phyloP scores from a whole-genome alignment of 225 moss, liverwort and hornwort genomes.

The Thuidium tamariscinum region DNA sequence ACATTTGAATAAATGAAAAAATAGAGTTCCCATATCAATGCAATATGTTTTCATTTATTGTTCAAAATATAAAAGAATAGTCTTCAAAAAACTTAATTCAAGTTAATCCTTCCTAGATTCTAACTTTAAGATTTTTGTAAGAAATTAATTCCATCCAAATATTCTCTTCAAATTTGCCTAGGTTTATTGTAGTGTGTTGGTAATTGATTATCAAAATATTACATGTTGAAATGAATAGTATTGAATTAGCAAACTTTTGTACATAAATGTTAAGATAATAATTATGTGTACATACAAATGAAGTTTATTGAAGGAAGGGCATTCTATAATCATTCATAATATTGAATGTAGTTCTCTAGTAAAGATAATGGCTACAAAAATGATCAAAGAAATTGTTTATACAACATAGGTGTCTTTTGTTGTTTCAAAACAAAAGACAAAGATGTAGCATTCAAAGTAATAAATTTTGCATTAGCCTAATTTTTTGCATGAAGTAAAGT shows the following conservation, averaged over 20 bases:
- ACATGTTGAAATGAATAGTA: not conserved
- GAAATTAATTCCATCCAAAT: too few relatives aligned
- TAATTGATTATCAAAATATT: not conserved
- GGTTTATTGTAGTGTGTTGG: not conserved
- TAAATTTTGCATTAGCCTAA: not conserved
- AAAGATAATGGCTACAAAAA: not conserved
- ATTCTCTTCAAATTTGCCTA: too few relatives aligned
- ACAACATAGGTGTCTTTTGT: fast-evolving
- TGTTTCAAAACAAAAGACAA: not conserved
- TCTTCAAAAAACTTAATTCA: too few relatives aligned
- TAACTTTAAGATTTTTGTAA: too few relatives aligned
- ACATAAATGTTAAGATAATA: not conserved
- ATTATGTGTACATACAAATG: not conserved
- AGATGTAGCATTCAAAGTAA: not conserved
- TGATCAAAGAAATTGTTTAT: not conserved
- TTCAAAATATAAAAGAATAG: too few relatives aligned
- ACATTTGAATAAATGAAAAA: too few relatives aligned
- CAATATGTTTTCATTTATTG: too few relatives aligned
- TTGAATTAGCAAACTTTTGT: not conserved
- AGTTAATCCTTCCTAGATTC: too few relatives aligned
- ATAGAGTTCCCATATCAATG: too few relatives aligned
- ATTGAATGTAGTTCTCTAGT: not conserved
- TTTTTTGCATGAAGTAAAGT: not conserved
- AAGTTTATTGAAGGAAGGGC: not conserved
- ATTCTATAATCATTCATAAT: not conserved